These are phyloP conservation scores for Pascua guehoae DNA, from an alignment of 1,284 basidiomycete genomes.

Conservation along the genomic window DNA sequence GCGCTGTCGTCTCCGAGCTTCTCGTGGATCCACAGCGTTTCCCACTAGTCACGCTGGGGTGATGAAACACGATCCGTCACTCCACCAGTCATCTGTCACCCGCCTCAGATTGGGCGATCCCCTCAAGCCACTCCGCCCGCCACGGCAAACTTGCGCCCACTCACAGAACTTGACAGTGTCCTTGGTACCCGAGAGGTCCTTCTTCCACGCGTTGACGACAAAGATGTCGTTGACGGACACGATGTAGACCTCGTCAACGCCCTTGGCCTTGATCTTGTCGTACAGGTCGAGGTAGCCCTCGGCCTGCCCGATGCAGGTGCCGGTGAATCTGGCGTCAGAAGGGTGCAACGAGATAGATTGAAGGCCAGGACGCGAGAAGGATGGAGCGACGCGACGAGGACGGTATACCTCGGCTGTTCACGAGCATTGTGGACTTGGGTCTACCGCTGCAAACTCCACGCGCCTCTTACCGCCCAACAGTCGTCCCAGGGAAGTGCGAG, in stretches of 20 bases:
- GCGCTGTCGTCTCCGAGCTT: not conserved
- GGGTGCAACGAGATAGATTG: too few species aligned
- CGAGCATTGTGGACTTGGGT: too few species aligned
- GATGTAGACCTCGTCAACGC: conserved; percentile 65
- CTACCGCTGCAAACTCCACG: too few species aligned
- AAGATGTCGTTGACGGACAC: conserved; percentile 70
- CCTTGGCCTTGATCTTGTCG: conserved; percentile 63
- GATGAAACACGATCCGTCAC: not conserved
- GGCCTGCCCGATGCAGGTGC: conserved; percentile 57
- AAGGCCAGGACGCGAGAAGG: too few species aligned
- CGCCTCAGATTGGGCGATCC: too few species aligned
- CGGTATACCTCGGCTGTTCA: too few species aligned
- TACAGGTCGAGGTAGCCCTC: conserved; percentile 63
- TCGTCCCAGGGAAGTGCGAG: too few species aligned
- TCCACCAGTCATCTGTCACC: too few species aligned
- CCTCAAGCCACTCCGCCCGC: too few species aligned
- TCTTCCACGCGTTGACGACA: conserved; percentile 63
- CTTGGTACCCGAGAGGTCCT: conserved; percentile 53
- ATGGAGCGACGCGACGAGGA: too few species aligned
- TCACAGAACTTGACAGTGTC: conserved; percentile 42
- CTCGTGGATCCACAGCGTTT: not conserved
- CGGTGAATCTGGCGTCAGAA: conserved; percentile 55
- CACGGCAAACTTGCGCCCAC: conserved; percentile 7
- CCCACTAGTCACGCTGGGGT: not conserved
- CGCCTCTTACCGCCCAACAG: too few species aligned